Conservation (phyloP, 2,329 filamentous ascomycete genomes). For the Ascomycota sp. region DNA sequence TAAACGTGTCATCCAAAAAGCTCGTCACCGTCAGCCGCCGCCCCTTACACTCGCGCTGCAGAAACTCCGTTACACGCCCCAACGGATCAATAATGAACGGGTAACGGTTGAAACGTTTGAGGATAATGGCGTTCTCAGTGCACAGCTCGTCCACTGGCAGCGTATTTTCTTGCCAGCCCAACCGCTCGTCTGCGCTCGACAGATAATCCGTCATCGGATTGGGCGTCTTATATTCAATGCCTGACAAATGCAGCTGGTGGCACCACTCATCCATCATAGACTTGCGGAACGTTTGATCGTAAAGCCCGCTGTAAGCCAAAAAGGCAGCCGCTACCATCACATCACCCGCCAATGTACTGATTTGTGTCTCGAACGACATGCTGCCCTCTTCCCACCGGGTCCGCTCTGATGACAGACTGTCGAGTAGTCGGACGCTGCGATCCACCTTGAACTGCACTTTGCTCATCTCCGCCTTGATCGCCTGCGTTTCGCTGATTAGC, state of each 20-base stretch:
- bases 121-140: slow-evolving; percentile 93
- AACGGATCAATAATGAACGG: slow-evolving; percentile 97
- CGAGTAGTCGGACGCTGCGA: slow-evolving; percentile 79
- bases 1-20: slow-evolving; percentile 94
- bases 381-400: slow-evolving; percentile 91
- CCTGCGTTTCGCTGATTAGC: slow-evolving; percentile 89
- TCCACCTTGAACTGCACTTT: slow-evolving; percentile 96
- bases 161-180: slow-evolving; percentile 86
- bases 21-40: slow-evolving; percentile 89
- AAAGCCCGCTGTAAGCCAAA: slow-evolving; percentile 88
- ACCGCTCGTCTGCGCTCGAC: slow-evolving; percentile 84
- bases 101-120: slow-evolving; percentile 96
- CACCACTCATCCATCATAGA: slow-evolving; percentile 97
- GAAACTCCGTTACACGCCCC: slow-evolving; percentile 80
- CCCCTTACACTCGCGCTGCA: slow-evolving; percentile 87
- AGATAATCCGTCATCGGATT: slow-evolving; percentile 94
- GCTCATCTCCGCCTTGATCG: slow-evolving; percentile 93
- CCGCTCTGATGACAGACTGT: slow-evolving; percentile 86
- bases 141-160: slow-evolving; percentile 92
- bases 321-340: slow-evolving; percentile 93
- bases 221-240: slow-evolving; percentile 77
- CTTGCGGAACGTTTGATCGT: slow-evolving; percentile 95
- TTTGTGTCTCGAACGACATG: slow-evolving; percentile 95
- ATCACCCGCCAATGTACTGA: slow-evolving; percentile 87
- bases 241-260: slow-evolving; percentile 80